These are phyloP conservation scores for Dioszegia hungarica DNA, from an alignment of 768 basidiomycete genomes.

Conservation along the genomic window DNA sequence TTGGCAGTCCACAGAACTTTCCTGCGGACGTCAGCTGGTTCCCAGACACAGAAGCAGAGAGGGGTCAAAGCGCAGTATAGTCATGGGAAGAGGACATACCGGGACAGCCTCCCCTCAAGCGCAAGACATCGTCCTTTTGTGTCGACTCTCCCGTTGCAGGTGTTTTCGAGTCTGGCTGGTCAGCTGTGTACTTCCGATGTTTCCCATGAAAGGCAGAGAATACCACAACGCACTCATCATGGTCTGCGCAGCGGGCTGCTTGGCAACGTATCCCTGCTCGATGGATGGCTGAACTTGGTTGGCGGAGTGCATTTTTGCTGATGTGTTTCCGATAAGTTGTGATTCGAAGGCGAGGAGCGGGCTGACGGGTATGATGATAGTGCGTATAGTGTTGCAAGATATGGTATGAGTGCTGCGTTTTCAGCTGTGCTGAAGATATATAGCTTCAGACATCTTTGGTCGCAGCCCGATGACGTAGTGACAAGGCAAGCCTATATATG, in stretches of 20 bases:
- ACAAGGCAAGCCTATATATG: no score
- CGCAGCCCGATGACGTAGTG: no score
- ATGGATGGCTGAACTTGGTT: constrained; percentile 31
- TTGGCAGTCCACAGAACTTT: constrained; percentile 38
- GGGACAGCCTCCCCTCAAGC: constrained; percentile 42
- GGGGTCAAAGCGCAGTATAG: no score
- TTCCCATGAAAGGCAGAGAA: background rate
- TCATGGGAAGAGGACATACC: constrained; percentile 14
- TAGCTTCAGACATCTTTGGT: no score
- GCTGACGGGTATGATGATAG: no score
- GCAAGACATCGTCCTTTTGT: constrained; percentile 25
- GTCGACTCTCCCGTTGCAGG: constrained; percentile 4
- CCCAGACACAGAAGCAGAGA: background rate
- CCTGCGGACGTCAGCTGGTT: constrained; percentile 11
- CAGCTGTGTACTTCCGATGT: background rate
- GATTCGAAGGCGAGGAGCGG: no score
- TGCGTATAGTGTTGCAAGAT: no score
- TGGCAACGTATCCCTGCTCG: constrained; percentile 21
- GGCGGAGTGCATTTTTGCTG: background rate
- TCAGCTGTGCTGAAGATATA: no score
- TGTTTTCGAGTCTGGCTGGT: constrained; percentile 4
- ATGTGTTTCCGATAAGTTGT: background rate
- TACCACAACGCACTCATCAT: constrained; percentile 32
- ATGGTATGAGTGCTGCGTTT: no score
- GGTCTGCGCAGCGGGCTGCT: constrained; percentile 25